Evolutionary conservation across 768 basidiomycete species (phyloP), one percentile per base, ranked within the genome.

Genomic region (Suillus discolor): DNA sequence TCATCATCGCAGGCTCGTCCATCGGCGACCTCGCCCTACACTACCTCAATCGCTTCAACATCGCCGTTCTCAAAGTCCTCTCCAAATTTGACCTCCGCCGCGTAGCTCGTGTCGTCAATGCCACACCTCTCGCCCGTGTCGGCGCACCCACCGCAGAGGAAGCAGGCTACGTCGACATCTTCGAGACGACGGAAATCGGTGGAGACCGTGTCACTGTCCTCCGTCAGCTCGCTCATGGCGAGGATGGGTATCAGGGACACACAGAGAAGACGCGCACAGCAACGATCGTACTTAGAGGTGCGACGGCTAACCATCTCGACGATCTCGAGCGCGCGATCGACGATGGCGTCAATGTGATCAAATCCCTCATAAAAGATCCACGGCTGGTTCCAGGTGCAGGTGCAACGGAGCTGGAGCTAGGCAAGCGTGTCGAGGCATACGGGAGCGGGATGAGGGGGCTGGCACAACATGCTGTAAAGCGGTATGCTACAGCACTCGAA

Each of bases 151-250:
- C 94, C 15, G 87, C 95, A 0, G 97, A 99, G 77, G 97, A 99
- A 80, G 94, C 94, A 25, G 97, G 97, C 53, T 89, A 84, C 71
- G 88, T 97, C 68, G 97, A 98, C 73, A 84, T 99, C 25, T 93
- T 99, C 74, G 97, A 99, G 83, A 94, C 92, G 34, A 87, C 90
- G 65, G 97, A 99, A 77, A 91, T 99, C 71, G 97, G 97, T 53
- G 97, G 97, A 6, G 97, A 99, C 80, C 90, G 97, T 64, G 97
- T 99, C 60, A 99, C 96, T 0, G 97, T 99, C 1, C 86, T 99
- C 65, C 85, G 97, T 18, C 97, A 99, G 75, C 85, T 93, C 23
- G 72, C 80, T 2, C 79, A 79, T 18, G 92, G 89, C 36, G 90
- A 94, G 16, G 82, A 82, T 6, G 90, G 87, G 25, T 89, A 85